Base-by-base conservation (phyloP, 164 flowering plant species). In the Nymphaea colorata region DNA sequence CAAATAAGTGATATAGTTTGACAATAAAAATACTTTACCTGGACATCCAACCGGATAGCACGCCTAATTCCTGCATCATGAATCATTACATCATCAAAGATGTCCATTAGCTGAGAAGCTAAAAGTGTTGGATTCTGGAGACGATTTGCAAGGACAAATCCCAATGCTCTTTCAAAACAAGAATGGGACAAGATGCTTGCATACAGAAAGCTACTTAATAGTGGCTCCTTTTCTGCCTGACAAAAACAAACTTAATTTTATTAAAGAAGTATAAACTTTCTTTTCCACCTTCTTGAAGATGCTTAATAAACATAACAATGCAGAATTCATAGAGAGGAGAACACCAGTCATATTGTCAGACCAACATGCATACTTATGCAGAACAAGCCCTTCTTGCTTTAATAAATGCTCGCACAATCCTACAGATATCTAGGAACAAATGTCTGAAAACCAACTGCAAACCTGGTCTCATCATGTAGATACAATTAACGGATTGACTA, bases 141-240 rank as follows among this genome's bases (percentile, higher is more conserved):
- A 15, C 92, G 81, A 71, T 87, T 84, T n/a, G 93, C 91, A 57
- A 87, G 83, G 64, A 86, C 85, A 75, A 91, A 91, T 4, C 81
- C 89, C 84, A 88, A 62, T 36, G 96, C 91, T 61, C 78, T 83
- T 78, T 89, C 98, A 68, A 92, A 78, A 72, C 91, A 82, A 70
- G 83, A 78, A 70, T 92, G 98, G 0, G 96, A 75, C 70, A 92
- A 75, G 41, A 92, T 81, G 69, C 90, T 86, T 4, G 96, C 93
- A 77, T 92, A 87, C 79, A 89, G 73, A 79, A 84, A 89, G 80
- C 94, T 89, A 71, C 94, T 89, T 61, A 89, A 75, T 73, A 92
- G 81, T 10, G 96, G 98, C 79, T 91, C 98, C 79, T 77, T 89
- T 67, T 91, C 96, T 59, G 93, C 96, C 96, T 91, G 85, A 68